Conservation (phyloP, 306 rosid species). For the Chamaecrista fasciculata region DNA sequence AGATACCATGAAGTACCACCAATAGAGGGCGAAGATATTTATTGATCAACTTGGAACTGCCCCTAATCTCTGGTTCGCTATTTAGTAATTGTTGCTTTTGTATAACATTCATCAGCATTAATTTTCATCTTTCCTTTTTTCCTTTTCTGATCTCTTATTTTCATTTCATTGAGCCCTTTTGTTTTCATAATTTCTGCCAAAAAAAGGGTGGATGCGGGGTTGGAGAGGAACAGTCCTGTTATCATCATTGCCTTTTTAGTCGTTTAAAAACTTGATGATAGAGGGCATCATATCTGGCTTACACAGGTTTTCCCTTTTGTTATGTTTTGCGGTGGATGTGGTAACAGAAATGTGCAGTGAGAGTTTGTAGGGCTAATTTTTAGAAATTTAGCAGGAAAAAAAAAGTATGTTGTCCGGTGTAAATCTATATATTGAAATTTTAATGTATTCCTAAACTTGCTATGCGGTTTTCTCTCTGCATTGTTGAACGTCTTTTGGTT, state of each 20-base stretch:
- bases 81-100: slow-evolving; percentile 53
- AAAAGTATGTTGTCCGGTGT: slow-evolving; percentile 33
- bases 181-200: slow-evolving; percentile 25
- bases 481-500: background rate
- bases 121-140: slow-evolving; percentile 42
- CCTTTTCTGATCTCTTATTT: slow-evolving; percentile 17
- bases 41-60: slow-evolving; percentile 36
- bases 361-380: slow-evolving; percentile 41
- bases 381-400: slow-evolving; percentile 31
- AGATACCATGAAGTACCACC: background rate
- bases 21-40: slow-evolving; percentile 24
- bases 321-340: slow-evolving; percentile 41
- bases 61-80: slow-evolving; percentile 37
- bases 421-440: slow-evolving; percentile 35
- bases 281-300: slow-evolving; percentile 47
- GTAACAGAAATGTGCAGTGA: slow-evolving; percentile 38
- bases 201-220: slow-evolving; percentile 28
- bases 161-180: slow-evolving; percentile 30
- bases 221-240: background rate
- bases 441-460: slow-evolving; percentile 24
- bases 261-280: slow-evolving; percentile 32
- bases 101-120: slow-evolving; percentile 62
- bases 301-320: slow-evolving; percentile 29
- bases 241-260: background rate
- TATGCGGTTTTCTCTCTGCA: background rate